These are phyloP conservation scores for Suillus ampliporus DNA, from an alignment of 768 basidiomycete genomes.

Conservation along the genomic window DNA sequence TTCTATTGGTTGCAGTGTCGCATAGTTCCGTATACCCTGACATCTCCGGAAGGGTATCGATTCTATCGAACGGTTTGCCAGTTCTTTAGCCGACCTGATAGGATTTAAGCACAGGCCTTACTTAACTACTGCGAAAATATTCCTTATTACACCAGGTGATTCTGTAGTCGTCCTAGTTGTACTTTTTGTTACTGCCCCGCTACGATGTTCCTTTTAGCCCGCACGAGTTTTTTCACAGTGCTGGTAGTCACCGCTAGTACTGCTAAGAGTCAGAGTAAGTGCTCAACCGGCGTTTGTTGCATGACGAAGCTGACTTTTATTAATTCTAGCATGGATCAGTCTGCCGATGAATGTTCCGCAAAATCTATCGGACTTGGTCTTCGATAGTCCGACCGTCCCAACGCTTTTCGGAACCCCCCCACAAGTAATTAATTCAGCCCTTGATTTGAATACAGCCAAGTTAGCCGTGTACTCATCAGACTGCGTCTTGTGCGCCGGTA, in stretches of 20 bases:
- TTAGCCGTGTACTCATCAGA: slow-evolving; percentile 25
- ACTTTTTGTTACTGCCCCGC: not conserved
- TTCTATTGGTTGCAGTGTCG: too few species aligned
- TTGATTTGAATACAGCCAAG: slow-evolving; percentile 25
- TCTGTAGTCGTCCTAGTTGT: too few species aligned
- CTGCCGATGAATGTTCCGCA: slow-evolving; percentile 19
- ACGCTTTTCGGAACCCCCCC: slow-evolving; percentile 11
- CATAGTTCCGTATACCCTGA: too few species aligned
- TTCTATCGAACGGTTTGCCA: not conserved
- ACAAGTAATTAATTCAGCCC: slow-evolving; percentile 19
- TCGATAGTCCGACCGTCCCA: slow-evolving; percentile 5
- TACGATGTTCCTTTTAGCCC: not conserved
- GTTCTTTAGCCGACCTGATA: too few species aligned
- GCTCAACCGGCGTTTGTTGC: not conserved
- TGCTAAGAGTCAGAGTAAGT: slow-evolving; percentile 1
- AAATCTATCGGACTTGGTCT: slow-evolving; percentile 7
- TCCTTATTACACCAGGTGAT: too few species aligned
- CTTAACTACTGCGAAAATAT: too few species aligned
- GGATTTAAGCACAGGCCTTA: too few species aligned
- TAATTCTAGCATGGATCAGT: slow-evolving; percentile 28
- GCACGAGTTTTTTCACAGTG: not conserved
- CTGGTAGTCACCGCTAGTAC: not conserved
- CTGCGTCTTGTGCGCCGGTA: slow-evolving; percentile 29
- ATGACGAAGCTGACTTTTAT: not conserved
- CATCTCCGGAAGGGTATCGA: too few species aligned